Evolutionary conservation across 768 basidiomycete genomes (phyloP).

Genomic region (Clathrus columnatus): DNA sequence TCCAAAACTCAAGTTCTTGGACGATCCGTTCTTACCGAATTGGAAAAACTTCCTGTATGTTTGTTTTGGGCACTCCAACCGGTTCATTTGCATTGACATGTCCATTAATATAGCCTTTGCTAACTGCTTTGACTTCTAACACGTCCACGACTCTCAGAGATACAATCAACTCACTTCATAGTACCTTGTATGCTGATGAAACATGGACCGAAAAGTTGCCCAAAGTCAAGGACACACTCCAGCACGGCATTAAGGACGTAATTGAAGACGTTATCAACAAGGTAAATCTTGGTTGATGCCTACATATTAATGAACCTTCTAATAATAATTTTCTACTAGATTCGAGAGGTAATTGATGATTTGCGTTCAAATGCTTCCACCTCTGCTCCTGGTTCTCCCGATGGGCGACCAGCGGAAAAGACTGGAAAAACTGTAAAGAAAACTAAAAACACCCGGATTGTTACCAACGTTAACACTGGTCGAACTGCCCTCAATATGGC

Average conservation of each 20-base stretch:
- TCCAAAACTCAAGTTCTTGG: conserved; percentile 1
- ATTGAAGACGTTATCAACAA: conserved; percentile 2
- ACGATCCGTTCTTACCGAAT: conserved; percentile 1
- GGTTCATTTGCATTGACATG: background rate
- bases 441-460: background rate
- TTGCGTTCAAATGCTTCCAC: background rate
- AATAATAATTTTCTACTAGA: background rate
- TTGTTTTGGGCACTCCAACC: background rate
- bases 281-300: background rate
- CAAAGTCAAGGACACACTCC: conserved; percentile 1
- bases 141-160: conserved; percentile 5
- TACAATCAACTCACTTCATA: background rate
- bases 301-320: too few relatives aligned
- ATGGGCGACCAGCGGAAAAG: background rate
- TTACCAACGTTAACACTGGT: background rate
- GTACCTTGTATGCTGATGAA: background rate
- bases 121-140: conserved; percentile 2
- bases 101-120: background rate
- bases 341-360: background rate
- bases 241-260: conserved; percentile 2
- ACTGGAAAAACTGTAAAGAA: background rate
- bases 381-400: background rate
- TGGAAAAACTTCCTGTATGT: conserved; percentile 7
- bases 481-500: background rate
- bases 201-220: conserved; percentile 3